Evolutionary conservation across 164 flowering plant genomes (phyloP).

Genomic region (Magnolia officinalis): DNA sequence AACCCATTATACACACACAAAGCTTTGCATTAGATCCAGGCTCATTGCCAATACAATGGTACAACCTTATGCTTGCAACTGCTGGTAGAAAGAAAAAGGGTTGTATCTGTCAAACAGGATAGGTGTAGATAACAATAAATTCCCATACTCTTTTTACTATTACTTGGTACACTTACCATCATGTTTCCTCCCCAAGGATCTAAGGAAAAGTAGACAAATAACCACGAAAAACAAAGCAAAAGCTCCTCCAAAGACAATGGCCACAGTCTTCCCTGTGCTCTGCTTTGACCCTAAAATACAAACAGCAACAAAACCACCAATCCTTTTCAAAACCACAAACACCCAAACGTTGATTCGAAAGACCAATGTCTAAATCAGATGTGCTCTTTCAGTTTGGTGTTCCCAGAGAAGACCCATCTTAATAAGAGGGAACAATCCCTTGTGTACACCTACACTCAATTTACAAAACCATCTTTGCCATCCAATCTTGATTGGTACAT

Average conservation of each 20-base stretch:
- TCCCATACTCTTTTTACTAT: neutral
- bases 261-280: conserved; percentile 84
- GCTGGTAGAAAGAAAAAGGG: neutral
- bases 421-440: neutral
- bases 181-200: conserved; percentile 61
- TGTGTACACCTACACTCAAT: neutral
- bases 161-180: conserved; percentile 50
- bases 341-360: neutral
- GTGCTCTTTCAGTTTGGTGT: neutral
- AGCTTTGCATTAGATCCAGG: neutral
- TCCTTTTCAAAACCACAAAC: conserved; percentile 22
- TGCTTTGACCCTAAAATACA: conserved; percentile 12
- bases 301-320: conserved; percentile 14
- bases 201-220: conserved; percentile 62
- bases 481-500: neutral
- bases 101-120: neutral
- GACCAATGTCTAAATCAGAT: neutral
- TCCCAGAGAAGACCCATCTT: neutral
- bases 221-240: conserved; percentile 75
- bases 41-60: neutral
- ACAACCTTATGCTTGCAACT: neutral
- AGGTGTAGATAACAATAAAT: neutral
- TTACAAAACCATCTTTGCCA: neutral
- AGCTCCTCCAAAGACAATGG: conserved; percentile 91
- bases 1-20: neutral